Conservation (phyloP, 768 basidiomycete species). For the Kwoniella europaea region DNA sequence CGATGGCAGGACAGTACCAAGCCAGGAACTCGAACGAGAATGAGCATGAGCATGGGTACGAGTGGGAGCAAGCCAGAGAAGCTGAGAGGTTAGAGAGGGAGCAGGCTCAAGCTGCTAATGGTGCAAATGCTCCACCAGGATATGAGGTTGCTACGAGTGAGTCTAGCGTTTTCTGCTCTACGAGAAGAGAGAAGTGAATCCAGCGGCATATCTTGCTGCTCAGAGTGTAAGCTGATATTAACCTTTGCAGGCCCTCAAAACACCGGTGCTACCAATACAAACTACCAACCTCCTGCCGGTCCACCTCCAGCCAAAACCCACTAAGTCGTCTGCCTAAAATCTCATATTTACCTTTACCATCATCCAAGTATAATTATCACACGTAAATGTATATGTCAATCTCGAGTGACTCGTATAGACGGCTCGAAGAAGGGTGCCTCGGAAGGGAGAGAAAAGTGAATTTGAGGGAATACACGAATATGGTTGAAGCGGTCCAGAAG, state of each 20-base stretch:
- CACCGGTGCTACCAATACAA: slow-evolving; percentile 21
- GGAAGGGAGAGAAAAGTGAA: not conserved
- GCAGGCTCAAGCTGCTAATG: slow-evolving; percentile 27
- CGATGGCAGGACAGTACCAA: slow-evolving; percentile 45
- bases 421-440: not conserved
- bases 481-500: not conserved
- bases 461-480: not conserved
- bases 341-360: not conserved
- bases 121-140: slow-evolving; percentile 41
- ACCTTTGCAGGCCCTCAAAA: slow-evolving; percentile 23
- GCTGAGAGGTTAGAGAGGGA: slow-evolving; percentile 46
- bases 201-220: not conserved
- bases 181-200: not conserved
- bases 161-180: slow-evolving; percentile 5
- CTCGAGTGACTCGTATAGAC: too few species aligned
- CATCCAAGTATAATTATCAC: not conserved
- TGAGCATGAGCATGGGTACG: slow-evolving; percentile 54
- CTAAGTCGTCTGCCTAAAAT: not conserved
- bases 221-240: not conserved
- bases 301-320: slow-evolving; percentile 33
- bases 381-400: too few species aligned
- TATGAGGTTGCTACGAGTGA: slow-evolving; percentile 50
- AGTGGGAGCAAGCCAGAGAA: slow-evolving; percentile 53
- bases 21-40: slow-evolving; percentile 6
- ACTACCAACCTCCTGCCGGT: slow-evolving; percentile 45